Evolutionary conservation across 352 stramenopile genomes (phyloP).

Genomic region (Pythium monospermum): DNA sequence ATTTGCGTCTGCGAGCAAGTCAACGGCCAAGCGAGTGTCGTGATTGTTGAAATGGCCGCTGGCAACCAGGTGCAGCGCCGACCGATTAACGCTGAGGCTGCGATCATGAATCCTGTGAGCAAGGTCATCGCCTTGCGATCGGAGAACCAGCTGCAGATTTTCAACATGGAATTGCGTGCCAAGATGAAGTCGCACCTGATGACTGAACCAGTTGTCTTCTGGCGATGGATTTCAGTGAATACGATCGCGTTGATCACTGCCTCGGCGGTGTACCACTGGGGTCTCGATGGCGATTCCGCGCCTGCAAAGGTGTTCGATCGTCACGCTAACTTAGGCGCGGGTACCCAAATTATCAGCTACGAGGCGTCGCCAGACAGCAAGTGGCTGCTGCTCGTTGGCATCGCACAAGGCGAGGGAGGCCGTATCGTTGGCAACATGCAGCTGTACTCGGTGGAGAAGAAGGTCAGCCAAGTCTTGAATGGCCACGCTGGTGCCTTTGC

Average conservation of each 20-base stretch:
- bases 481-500: conserved; percentile 97
- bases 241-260: conserved; percentile 97
- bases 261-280: conserved; percentile 98
- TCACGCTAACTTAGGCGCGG: conserved; percentile 89
- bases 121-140: conserved; percentile 85
- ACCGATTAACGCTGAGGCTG: conserved; percentile 98
- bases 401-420: conserved; percentile 92
- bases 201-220: conserved; percentile 95
- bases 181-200: conserved; percentile 97
- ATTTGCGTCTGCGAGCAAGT: conserved; percentile 92
- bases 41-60: conserved; percentile 90
- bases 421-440: conserved; percentile 98
- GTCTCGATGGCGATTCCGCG: conserved; percentile 88
- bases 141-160: conserved; percentile 98
- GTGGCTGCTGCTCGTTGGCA: conserved; percentile 98
- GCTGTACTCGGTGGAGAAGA: conserved; percentile 98
- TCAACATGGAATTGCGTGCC: conserved; percentile 98
- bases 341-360: conserved; percentile 99
- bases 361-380: conserved; percentile 96
- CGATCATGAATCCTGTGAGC: conserved; percentile 99
- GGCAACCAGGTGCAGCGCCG: conserved; percentile 88
- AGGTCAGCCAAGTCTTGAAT: conserved; percentile 97
- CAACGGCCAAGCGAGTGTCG: conserved; percentile 84
- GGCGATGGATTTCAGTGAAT: conserved; percentile 96
- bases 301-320: conserved; percentile 98